Base-by-base conservation (phyloP, 164 flowering plant species). In the Berberis vulgaris region DNA sequence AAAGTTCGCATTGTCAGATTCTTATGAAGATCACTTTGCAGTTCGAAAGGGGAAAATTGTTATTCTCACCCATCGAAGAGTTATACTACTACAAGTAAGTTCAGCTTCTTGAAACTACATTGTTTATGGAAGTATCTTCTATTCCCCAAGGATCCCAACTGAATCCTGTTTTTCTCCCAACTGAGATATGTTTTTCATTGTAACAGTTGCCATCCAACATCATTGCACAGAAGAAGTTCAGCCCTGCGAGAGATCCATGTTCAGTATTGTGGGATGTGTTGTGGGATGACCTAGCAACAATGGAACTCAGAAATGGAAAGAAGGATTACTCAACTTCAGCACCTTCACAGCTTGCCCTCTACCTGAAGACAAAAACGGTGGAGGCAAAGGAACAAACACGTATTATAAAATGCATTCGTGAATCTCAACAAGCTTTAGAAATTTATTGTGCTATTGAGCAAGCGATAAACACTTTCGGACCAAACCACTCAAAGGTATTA, bases 1-100 rank as follows among this genome's bases (percentile, higher is more conserved):
- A 45, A 95, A 95, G 78, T 95, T 95, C 81, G 97, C 97, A 50
- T 72, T 95, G 57, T 78, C 99, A 49, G 99, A 95, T 83, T 95
- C 99, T n/a, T 95, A 91, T 74, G 97, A 91, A 83, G 85, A 86
- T 69, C 99, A 95, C 63, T 95, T 91, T 69, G 50, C 82, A 61
- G 97, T 95, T 53, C 97, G 89, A 4, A 88, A 91, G 69, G 96
- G 92, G 59, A 87, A 83, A 75, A 79, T 89, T 40, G 70, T 87
- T 53, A 57, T 84, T 57, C 79, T 95, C 65, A 95, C 99, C 54
- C 99, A 95, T 73, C 86, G 97, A 60, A 76, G 99, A 78, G 86
- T 85, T 59, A 57, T 95, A 62, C 72, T 91, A 60, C 54, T 95
- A 73, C 97, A 95, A 72, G 99, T 95, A 78, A 52, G 54, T 52